Evolutionary conservation across 768 basidiomycete species (phyloP).

Genomic region (Termitomyces sp.): DNA sequence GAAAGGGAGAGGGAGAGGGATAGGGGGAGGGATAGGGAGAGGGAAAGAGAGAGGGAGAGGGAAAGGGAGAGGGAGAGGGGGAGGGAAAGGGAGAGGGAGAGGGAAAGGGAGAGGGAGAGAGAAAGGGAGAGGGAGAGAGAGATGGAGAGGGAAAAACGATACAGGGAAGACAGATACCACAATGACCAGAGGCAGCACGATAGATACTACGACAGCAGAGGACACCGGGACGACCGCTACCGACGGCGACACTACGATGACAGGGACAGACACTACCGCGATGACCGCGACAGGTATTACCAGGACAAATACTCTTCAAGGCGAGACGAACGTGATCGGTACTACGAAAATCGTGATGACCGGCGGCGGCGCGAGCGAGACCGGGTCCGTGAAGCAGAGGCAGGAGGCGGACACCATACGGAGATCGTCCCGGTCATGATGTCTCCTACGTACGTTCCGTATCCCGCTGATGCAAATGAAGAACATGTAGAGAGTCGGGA

Average conservation of each 20-base stretch:
- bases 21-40: neutral
- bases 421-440: neutral
- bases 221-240: slow-evolving; percentile 12
- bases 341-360: slow-evolving; percentile 6
- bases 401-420: neutral
- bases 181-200: slow-evolving; percentile 6
- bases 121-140: neutral
- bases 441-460: slow-evolving; percentile 14
- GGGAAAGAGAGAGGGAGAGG: neutral
- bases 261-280: slow-evolving; percentile 6
- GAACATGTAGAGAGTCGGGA: neutral
- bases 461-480: slow-evolving; percentile 7
- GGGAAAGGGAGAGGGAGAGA: neutral
- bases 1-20: neutral
- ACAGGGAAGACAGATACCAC: slow-evolving; percentile 5
- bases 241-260: slow-evolving; percentile 6
- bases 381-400: slow-evolving; percentile 7
- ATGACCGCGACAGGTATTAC: slow-evolving; percentile 1
- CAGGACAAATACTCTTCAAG: slow-evolving; percentile 4
- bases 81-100: neutral
- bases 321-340: slow-evolving; percentile 5
- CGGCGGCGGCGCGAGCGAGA: slow-evolving; percentile 7
- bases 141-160: neutral
- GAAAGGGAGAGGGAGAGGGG: neutral
- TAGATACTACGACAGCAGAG: slow-evolving; percentile 8